Base-by-base conservation (phyloP, 2,329 filamentous ascomycete species). In the Thielaviopsis populi region DNA sequence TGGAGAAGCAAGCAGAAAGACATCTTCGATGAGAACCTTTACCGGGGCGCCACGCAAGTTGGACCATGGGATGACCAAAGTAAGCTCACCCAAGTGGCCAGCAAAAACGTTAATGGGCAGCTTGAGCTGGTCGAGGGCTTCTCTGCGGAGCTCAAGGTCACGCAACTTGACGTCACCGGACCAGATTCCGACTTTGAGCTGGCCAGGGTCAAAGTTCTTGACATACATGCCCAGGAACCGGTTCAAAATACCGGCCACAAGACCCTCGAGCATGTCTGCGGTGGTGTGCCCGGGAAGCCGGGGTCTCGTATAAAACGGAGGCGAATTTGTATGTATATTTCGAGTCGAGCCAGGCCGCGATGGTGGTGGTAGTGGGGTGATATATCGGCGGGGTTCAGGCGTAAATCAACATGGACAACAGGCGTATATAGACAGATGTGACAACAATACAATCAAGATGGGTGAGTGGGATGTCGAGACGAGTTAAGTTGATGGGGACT, bases 191-290 rank as follows among this genome's bases (percentile, higher is more conserved):
- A 99, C 91, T 73, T 99, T 99, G 69, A 99, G 82, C 78, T 99
- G 94, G 71, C 90, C 88, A 63, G 94, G 90, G 75, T 99, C 94
- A 74, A 99, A 99, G 77, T 99, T 97, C 82, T 95, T 91, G 75
- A 99, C 92, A 75, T 99, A 99, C 88, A 97, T 96, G 81, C 94
- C 95, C 83, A 99, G 78, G 77, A 99, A 97, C 79, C 95, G 88
- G 79, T 99, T 99, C 70, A 99, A 86, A 79, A 99, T 81, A 76
- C 92, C 95, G 70, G 94, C 91, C 68, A 97, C 94, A 70, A 99
- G 82, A 69, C 91, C 89, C 82, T 99, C 94, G 78, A 99, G 84
- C 94, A 99, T 99, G 30, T 58, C 60, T 59, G 62, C 30, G 50
- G 41, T 27, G 7, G 30, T n/a, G 43, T 41, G 19, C 19, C 63